Evolutionary conservation across 2,329 filamentous ascomycete genomes (phyloP).

Genomic region (Fusarium sambucinum): DNA sequence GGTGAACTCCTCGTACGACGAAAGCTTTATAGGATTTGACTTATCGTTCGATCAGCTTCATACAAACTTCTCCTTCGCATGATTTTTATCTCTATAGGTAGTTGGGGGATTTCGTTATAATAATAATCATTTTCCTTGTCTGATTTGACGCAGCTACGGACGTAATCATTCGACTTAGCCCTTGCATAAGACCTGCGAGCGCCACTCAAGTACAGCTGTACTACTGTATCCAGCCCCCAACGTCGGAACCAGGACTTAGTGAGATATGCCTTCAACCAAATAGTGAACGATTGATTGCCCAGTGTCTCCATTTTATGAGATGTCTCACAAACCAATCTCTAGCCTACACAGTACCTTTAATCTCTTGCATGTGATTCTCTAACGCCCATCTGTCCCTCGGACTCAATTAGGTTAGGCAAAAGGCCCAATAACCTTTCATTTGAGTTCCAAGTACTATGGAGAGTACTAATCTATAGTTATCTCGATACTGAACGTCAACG

Average conservation of each 20-base stretch:
- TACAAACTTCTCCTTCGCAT: neutral
- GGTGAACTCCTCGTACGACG: conserved; percentile 4
- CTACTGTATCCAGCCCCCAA: conserved; percentile 21
- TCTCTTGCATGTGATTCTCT: conserved; percentile 32
- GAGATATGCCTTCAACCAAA: neutral
- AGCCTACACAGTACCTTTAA: too few species aligned
- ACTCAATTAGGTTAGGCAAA: neutral
- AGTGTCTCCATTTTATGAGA: neutral
- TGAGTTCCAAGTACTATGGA: neutral
- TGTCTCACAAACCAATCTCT: conserved; percentile 1
- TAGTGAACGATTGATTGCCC: neutral
- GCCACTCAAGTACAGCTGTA: conserved; percentile 29
- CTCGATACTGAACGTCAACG: too few species aligned
- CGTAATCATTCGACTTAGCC: neutral
- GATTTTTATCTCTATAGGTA: neutral
- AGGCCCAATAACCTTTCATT: neutral
- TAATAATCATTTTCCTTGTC: neutral
- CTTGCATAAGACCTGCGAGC: conserved; percentile 35
- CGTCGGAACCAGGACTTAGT: conserved; percentile 3
- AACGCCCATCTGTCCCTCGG: neutral
- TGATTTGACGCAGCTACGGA: neutral
- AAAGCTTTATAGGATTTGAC: neutral
- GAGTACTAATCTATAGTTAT: neutral
- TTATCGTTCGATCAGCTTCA: neutral
- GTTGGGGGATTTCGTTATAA: neutral